phyloP scores from a whole-genome alignment of 2,329 filamentous ascomycete genomes.

The Fusarium equiseti region DNA sequence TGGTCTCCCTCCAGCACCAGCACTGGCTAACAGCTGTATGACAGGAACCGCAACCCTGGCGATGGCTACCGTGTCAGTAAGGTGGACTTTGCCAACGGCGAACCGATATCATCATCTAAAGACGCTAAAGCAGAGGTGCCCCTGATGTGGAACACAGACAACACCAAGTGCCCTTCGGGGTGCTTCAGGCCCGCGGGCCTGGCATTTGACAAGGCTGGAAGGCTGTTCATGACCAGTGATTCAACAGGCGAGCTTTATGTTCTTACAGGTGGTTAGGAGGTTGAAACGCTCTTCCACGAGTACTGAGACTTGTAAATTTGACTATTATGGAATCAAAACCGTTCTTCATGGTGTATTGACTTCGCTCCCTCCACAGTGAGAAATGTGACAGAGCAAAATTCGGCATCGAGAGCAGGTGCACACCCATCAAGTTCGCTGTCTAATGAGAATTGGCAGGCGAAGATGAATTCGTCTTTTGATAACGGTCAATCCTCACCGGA shows the following conservation, averaged over 20 bases:
- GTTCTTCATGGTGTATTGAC: no score
- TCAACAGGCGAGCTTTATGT: constrained; percentile 13
- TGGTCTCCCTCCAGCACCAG: rapidly evolving
- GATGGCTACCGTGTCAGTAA: constrained; percentile 19
- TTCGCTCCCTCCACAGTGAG: background rate
- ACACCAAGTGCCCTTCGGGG: background rate
- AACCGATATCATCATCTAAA: background rate
- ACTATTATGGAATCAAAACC: background rate
- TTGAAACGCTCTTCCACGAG: rapidly evolving
- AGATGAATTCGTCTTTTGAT: background rate
- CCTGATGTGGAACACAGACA: constrained; percentile 16
- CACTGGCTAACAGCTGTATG: background rate
- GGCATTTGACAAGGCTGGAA: constrained; percentile 2
- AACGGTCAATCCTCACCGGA: background rate
- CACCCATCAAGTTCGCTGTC: no score
- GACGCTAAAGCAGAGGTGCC: constrained; percentile 10
- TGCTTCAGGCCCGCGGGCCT: constrained; percentile 8
- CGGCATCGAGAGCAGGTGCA: no score
- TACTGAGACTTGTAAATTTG: background rate
- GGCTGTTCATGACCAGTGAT: constrained; percentile 12
- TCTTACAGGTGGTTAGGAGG: background rate
- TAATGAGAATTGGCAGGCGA: background rate
- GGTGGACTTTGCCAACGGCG: constrained; percentile 2
- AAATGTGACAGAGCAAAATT: no score
- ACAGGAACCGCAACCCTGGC: constrained; percentile 13